phyloP scores from a whole-genome alignment of 257 asterid species.

The Solanum megistacrolobum region DNA sequence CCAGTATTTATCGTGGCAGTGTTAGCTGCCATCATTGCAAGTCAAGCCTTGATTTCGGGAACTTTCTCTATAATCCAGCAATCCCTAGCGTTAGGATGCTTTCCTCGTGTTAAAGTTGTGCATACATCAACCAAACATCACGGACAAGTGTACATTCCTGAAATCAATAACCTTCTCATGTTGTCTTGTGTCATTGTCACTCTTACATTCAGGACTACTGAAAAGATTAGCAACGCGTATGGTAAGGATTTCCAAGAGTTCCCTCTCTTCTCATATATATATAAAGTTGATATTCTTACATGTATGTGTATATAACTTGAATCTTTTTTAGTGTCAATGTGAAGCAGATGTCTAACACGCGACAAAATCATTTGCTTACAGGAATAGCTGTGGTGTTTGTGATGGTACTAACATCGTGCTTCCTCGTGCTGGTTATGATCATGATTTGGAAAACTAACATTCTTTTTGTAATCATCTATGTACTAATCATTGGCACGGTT shows the following conservation, averaged over 20 bases:
- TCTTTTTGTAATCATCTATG: conserved; percentile 14
- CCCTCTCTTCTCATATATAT: background rate
- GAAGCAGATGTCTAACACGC: background rate
- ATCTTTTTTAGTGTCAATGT: background rate
- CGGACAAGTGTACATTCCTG: conserved; percentile 52
- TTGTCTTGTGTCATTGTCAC: conserved; percentile 39
- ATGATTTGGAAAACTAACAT: conserved; percentile 58
- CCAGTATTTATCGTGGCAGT: conserved; percentile 48
- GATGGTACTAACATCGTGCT: conserved; percentile 40
- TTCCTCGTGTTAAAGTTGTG: conserved; percentile 46
- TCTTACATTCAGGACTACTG: conserved; percentile 28
- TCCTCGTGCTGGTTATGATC: conserved; percentile 41
- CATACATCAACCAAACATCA: conserved; percentile 38
- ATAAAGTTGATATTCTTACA: background rate
- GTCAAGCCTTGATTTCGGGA: conserved; percentile 55
- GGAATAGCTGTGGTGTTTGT: conserved; percentile 59
- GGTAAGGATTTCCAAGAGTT: conserved; percentile 13
- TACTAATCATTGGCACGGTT: conserved; percentile 19
- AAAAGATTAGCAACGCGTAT: conserved; percentile 43
- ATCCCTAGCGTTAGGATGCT: conserved; percentile 51
- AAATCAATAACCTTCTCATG: conserved; percentile 44
- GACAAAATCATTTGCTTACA: background rate
- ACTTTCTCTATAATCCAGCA: conserved; percentile 48
- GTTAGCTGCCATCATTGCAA: conserved; percentile 38
- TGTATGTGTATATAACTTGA: background rate